Conservation (phyloP, 805 yeast species). For the Starmerella roubikii region DNA sequence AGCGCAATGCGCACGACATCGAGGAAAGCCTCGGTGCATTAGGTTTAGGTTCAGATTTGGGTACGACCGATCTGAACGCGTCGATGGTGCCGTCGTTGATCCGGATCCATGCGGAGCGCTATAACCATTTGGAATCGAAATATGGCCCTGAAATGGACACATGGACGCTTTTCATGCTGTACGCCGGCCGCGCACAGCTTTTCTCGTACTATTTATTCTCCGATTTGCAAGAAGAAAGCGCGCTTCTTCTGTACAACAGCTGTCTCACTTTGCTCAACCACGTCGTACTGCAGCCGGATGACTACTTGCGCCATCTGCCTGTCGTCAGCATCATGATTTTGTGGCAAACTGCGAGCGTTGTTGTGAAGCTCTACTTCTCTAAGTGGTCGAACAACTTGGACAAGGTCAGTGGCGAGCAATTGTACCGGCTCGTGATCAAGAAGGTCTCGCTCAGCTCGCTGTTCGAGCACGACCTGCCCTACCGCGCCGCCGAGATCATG, state of each 20-base stretch:
- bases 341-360: conserved; percentile 86
- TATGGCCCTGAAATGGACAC: conserved; percentile 41
- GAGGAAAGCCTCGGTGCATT: conserved; percentile 27
- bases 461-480: conserved; percentile 81
- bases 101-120: conserved; percentile 52
- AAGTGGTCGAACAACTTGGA: conserved; percentile 55
- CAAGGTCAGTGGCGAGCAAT: conserved; percentile 52
- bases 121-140: conserved; percentile 61
- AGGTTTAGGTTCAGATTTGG: conserved; percentile 11
- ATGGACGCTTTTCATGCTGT: conserved; percentile 51
- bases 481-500: conserved; percentile 87
- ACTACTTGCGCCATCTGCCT: conserved; percentile 66
- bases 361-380: conserved; percentile 68
- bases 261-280: conserved; percentile 59
- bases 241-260: conserved; percentile 67
- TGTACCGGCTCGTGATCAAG: conserved; percentile 27
- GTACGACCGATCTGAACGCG: conserved; percentile 43
- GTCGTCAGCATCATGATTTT: conserved; percentile 58
- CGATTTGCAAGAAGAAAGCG: conserved; percentile 30
- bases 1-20: conserved; percentile 75
- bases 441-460: conserved; percentile 69
- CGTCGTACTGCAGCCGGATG: conserved; percentile 45
- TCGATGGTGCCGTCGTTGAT: conserved; percentile 63
- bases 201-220: conserved; percentile 73
- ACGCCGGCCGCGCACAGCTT: conserved; percentile 68